phyloP scores from a whole-genome alignment of 2,329 filamentous ascomycete species.

The Moelleriella libera region DNA sequence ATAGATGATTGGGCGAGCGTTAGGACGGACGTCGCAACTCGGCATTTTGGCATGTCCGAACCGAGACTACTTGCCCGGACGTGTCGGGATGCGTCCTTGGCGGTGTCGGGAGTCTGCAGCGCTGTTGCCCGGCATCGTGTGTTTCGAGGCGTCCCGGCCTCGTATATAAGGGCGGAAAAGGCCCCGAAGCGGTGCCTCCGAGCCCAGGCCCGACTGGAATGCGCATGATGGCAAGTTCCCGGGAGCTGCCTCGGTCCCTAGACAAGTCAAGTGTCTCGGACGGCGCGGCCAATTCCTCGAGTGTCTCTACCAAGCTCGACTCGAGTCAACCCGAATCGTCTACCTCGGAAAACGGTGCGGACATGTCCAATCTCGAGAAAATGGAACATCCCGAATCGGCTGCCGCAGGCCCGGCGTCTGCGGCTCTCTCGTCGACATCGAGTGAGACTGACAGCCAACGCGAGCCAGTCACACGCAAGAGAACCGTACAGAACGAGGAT shows the following conservation, averaged over 20 bases:
- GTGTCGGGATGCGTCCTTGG: neutral
- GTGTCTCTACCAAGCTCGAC: neutral
- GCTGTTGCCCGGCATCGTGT: too few relatives aligned
- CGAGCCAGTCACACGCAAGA: constrained; percentile 6
- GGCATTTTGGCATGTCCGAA: neutral
- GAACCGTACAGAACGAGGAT: constrained; percentile 27
- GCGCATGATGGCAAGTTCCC: neutral
- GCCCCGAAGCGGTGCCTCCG: too few relatives aligned
- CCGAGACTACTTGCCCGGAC: neutral
- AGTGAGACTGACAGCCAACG: neutral
- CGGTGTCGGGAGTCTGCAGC: too few relatives aligned
- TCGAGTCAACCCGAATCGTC: neutral
- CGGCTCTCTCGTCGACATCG: neutral
- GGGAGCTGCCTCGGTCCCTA: neutral
- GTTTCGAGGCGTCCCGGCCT: too few relatives aligned
- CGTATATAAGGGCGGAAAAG: too few relatives aligned
- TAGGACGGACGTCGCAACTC: neutral
- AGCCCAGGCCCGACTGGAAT: neutral
- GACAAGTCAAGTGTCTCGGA: neutral
- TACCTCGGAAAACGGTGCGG: neutral
- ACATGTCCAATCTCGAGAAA: neutral
- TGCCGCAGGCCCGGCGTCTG: neutral
- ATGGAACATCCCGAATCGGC: neutral
- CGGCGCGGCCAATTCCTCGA: neutral
- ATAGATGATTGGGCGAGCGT: neutral